A percentile compares a stretch with the other conserved stretches of the same genome.
Evolutionary conservation across 2,329 filamentous ascomycete genomes (phyloP).

Genomic region (Penicillium sp.): DNA sequence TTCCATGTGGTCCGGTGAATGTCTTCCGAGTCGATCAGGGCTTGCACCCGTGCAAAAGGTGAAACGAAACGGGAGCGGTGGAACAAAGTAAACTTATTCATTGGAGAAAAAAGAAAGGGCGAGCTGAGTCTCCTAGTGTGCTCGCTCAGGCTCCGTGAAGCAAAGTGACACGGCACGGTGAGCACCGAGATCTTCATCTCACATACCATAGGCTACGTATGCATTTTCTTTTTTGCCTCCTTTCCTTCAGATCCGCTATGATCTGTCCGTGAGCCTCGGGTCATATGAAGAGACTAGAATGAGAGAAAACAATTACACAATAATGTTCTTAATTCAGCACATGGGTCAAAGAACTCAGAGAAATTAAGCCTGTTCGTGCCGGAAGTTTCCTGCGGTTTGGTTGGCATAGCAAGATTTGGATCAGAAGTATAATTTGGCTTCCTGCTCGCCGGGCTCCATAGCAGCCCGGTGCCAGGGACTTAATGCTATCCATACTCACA

Average conservation of each 20-base stretch:
- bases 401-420: neutral
- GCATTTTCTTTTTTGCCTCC: neutral
- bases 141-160: neutral
- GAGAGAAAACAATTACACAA: neutral
- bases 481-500: neutral
- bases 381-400: neutral
- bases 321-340: neutral
- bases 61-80: constrained; percentile 7
- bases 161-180: constrained; percentile 15
- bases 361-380: neutral
- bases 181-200: constrained; percentile 25
- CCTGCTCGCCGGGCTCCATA: neutral
- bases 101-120: neutral
- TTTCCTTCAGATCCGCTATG: neutral
- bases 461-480: neutral
- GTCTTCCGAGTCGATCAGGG: constrained; percentile 28
- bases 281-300: neutral
- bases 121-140: neutral
- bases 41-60: constrained; percentile 16
- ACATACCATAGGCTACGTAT: constrained; percentile 9
- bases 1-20: constrained; percentile 31
- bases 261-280: neutral
- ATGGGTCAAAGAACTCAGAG: neutral
- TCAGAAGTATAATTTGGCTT: neutral
- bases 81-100: neutral